Conservation (phyloP, 106 monocot species). For the Vanilla planifolia region DNA sequence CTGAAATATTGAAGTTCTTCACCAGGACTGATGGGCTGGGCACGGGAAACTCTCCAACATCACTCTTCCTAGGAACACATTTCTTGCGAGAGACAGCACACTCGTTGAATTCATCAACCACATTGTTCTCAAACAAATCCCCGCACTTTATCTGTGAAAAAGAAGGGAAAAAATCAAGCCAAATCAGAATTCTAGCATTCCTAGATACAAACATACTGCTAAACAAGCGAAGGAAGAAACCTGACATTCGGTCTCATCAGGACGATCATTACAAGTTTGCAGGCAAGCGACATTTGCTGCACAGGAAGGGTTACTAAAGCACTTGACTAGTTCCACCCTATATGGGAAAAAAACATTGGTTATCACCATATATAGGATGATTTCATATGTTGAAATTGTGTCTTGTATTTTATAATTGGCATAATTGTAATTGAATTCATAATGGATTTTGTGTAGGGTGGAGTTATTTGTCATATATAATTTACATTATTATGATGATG, state of each 20-base stretch:
- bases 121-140: constrained; percentile 85
- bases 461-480: too few species aligned
- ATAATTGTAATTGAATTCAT: too few species aligned
- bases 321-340: constrained; percentile 84
- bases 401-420: too few species aligned
- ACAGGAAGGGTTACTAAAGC: constrained; percentile 87
- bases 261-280: constrained; percentile 92
- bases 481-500: too few species aligned
- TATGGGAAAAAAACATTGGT: neutral
- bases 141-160: constrained; percentile 88
- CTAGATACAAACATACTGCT: neutral
- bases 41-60: constrained; percentile 83
- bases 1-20: constrained; percentile 57
- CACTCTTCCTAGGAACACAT: constrained; percentile 81
- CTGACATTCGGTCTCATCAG: constrained; percentile 98
- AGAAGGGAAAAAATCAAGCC: neutral
- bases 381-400: too few species aligned
- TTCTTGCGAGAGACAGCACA: constrained; percentile 97
- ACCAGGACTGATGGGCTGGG: constrained; percentile 69
- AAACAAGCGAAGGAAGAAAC: constrained; percentile 25
- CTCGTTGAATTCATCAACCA: constrained; percentile 93
- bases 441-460: too few species aligned
- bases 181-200: neutral
- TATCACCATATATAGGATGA: neutral
- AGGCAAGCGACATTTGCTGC: constrained; percentile 95